These are phyloP conservation scores for Erythrobasidium yunnanense DNA, from an alignment of 768 basidiomycete species.

Conservation along the genomic window DNA sequence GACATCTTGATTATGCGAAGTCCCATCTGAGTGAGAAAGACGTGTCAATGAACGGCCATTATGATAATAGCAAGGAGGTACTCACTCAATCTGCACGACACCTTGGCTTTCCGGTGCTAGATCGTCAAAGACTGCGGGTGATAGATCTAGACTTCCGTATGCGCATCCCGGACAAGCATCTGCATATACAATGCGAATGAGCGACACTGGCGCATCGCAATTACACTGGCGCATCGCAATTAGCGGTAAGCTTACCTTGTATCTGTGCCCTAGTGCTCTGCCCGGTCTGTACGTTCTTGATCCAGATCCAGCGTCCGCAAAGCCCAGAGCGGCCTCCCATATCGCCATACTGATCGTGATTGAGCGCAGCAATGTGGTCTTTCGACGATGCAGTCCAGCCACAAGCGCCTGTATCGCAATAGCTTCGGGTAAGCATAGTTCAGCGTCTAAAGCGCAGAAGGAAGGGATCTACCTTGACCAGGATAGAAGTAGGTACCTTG, in stretches of 20 bases:
- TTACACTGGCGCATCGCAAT: background rate
- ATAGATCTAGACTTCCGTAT: constrained; percentile 9
- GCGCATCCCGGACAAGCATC: constrained; percentile 22
- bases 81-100: constrained; percentile 22
- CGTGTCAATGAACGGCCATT: background rate
- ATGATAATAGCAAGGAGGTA: background rate
- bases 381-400: constrained; percentile 5
- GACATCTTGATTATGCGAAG: background rate
- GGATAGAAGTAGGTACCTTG: constrained; percentile 22
- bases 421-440: background rate
- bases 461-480: constrained; percentile 2
- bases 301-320: constrained; percentile 16
- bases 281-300: constrained; percentile 6
- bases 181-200: background rate
- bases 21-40: constrained; percentile 5
- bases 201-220: background rate
- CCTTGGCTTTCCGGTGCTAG: constrained; percentile 23
- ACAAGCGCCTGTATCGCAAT: constrained; percentile 4
- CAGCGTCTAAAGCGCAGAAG: background rate
- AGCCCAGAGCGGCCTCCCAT: background rate
- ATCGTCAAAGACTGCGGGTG: constrained; percentile 24
- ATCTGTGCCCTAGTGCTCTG: constrained; percentile 6
- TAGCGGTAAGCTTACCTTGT: background rate
- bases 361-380: constrained; percentile 20
- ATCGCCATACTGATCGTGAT: constrained; percentile 18